These are phyloP conservation scores for Nelumbo lutea DNA, from an alignment of 164 flowering plant genomes.

Conservation along the genomic window DNA sequence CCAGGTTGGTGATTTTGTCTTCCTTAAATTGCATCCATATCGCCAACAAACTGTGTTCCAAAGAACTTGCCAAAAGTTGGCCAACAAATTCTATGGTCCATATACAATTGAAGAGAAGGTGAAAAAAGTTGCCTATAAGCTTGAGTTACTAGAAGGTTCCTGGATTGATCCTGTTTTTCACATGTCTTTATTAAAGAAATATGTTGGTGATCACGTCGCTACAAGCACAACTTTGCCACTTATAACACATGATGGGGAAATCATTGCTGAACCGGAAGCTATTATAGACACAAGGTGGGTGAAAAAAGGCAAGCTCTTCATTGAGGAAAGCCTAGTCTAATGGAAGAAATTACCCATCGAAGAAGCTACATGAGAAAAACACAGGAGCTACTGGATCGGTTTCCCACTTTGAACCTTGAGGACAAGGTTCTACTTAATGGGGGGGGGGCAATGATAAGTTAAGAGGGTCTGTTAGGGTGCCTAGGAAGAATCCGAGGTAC, in stretches of 20 bases:
- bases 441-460: too few relatives aligned
- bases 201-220: not conserved
- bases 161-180: not conserved
- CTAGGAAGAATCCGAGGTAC: too few relatives aligned
- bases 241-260: not conserved
- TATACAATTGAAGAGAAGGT: not conserved
- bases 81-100: slow-evolving; percentile 4
- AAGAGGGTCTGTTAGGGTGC: too few relatives aligned
- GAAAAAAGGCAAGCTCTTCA: not conserved
- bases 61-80: not conserved
- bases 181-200: slow-evolving; percentile 1
- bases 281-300: slow-evolving; percentile 1
- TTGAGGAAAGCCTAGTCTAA: slow-evolving; percentile 3
- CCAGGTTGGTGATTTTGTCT: not conserved
- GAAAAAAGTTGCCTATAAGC: not conserved
- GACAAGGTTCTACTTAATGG: slow-evolving; percentile 1
- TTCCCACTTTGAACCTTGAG: not conserved
- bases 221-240: not conserved
- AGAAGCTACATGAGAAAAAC: slow-evolving; percentile 6
- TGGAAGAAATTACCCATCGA: not conserved
- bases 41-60: not conserved
- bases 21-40: slow-evolving; percentile 2
- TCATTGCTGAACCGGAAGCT: not conserved
- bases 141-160: not conserved
- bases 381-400: not conserved